A percentile compares a stretch with the other conserved stretches of the same genome.
phyloP scores from a whole-genome alignment of 129 eudicot species.

The Kitagawia praeruptora region DNA sequence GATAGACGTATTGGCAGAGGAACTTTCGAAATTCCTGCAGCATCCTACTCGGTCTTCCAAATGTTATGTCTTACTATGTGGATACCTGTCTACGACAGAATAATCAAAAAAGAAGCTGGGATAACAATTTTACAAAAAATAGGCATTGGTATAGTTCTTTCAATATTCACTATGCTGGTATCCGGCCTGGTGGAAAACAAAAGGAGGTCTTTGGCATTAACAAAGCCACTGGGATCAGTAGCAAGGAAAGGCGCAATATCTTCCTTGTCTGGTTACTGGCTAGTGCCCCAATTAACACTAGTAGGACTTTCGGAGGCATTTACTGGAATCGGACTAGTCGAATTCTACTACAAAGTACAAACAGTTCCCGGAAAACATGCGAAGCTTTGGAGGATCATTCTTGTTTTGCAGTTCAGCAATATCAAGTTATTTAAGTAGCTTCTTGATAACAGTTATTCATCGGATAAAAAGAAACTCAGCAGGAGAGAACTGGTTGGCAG shows the following conservation, averaged over 20 bases:
- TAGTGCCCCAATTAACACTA: background rate
- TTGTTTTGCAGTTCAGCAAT: background rate
- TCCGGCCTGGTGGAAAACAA: background rate
- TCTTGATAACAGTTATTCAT: background rate
- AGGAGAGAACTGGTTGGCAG: conserved; percentile 3
- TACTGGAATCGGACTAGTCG: background rate
- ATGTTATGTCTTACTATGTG: background rate
- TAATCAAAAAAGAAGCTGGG: background rate
- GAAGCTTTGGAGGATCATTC: conserved; percentile 8
- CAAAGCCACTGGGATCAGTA: background rate
- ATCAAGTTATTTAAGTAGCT: background rate
- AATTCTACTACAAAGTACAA: conserved; percentile 7
- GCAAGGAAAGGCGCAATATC: background rate
- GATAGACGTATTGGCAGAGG: background rate
- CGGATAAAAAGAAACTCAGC: background rate
- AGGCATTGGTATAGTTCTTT: background rate
- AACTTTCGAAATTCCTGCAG: background rate
- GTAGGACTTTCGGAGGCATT: conserved; percentile 2
- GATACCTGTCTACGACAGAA: background rate
- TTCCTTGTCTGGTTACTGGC: background rate
- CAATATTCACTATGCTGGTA: background rate
- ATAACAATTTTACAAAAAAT: background rate
- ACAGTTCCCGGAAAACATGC: conserved; percentile 7
- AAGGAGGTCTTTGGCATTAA: background rate
- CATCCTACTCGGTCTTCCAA: conserved; percentile 1